Base-by-base conservation (phyloP, 805 yeast genomes). In the Cyberlindnera veronae region DNA sequence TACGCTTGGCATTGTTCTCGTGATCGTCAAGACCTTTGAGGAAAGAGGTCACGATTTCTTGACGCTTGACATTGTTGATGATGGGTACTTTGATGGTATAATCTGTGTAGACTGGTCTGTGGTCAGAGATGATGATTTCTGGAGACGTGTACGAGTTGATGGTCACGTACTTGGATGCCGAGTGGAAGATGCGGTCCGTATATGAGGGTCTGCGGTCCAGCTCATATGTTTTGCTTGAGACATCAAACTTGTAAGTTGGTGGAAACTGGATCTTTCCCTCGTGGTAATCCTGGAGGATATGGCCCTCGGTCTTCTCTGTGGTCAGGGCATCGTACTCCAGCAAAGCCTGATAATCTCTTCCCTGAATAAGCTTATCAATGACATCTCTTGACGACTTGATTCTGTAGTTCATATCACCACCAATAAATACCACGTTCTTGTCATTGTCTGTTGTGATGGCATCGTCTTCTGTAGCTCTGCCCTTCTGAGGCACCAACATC, bases 391-490 rank as follows among this genome's bases (percentile, higher is more conserved):
- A 54, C 34, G 66, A 55, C 12, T 54, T 50, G 5, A 67, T 48
- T 34, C 84, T 61, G 52, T 75, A 78, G 53, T 79, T 78, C 43
- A 79, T 52, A 49, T 78, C 84, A 7, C 84, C 84, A 21, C 71
- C 62, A n/a, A 75, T 58, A 17, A 77, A 55, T 0, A 67, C 52
- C 4, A 54, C 36, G 24, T 52, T 52, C 26, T 51, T 50, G 16
- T 49, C 49, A 3, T 22, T 29, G 13, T 41, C 44, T 8, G 17
- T 37, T 4, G 19, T 26, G 11, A 29, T 22, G 11, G 29, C 32
- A 5, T 23, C 31, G 6, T 33, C 39, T 16, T 26, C 31, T 11
- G n/a, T 10, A 14, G 16, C 6, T 4, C 4, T 29, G 12, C 14
- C 22, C 5, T 12, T 29, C 18, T 8, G 10, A 4, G 32, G 10